Conservation (phyloP, 192 early-diverging fungal species). For the Podila epicladia region DNA sequence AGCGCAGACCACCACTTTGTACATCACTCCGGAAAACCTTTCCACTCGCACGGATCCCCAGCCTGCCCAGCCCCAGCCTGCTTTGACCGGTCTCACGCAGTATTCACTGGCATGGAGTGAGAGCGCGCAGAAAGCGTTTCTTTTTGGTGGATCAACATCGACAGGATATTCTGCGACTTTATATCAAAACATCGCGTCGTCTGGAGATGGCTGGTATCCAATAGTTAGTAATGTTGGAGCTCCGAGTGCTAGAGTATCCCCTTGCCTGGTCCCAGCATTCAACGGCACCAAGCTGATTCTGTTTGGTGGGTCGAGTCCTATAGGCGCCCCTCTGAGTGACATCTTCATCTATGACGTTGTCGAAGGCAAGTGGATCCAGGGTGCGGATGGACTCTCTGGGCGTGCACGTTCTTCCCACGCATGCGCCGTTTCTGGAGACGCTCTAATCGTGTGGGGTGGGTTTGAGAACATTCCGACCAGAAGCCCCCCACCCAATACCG, state of each 20-base stretch:
- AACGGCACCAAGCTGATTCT: conserved; percentile 5
- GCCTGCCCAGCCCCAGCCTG: too few species aligned
- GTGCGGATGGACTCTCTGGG: not conserved
- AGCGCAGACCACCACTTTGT: too few species aligned
- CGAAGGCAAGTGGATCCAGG: not conserved
- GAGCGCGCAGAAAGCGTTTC: too few species aligned
- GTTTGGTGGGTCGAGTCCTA: not conserved
- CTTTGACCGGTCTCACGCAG: too few species aligned
- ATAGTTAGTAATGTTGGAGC: not conserved
- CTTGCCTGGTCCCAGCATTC: conserved; percentile 1
- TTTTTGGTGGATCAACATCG: too few species aligned
- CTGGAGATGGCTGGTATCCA: not conserved
- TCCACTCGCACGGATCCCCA: too few species aligned
- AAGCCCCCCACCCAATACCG: too few species aligned
- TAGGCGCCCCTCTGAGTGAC: not conserved
- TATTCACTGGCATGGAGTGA: too few species aligned
- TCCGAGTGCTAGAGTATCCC: not conserved
- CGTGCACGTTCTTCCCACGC: not conserved
- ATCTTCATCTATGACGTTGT: conserved; percentile 9
- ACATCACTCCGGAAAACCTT: too few species aligned
- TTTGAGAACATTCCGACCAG: not conserved
- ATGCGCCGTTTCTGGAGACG: conserved; percentile 2
- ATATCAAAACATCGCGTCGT: too few species aligned
- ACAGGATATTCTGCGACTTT: too few species aligned
- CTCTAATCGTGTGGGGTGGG: conserved; percentile 15